Evolutionary conservation across 2,329 filamentous ascomycete genomes (phyloP), one percentile per base, ranked within the genome.

Genomic region (Cadophora sp.): DNA sequence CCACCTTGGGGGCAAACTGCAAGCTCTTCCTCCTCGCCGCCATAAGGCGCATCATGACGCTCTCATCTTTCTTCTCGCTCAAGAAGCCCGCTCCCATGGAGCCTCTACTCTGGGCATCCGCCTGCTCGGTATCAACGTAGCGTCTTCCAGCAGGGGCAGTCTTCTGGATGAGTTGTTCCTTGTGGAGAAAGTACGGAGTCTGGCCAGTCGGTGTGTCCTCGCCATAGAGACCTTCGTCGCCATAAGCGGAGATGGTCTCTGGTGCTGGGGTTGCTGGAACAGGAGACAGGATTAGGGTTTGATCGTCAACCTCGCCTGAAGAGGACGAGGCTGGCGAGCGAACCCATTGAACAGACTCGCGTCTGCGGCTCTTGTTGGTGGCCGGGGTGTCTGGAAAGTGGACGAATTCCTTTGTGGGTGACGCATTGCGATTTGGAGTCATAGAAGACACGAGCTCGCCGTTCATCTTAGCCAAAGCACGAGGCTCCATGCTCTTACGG

Each of bases 401-500:
- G 46, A 72, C 60, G 53, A 77, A 74, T 48, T 76, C 76, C 58
- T 77, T 77, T 1, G 76, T 76, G 9, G 77, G 76, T 5, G 74
- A 73, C 66, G 69, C 72, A n/a, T 68, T 67, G n/a, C 71, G 72
- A 51, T 67, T 65, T 51, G 72, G 76, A 22, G 72, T 77, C 27
- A 71, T 72, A 43, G 71, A 76, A 6, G 80, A 81, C 27, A 91
- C 81, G 0, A 92, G 81, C 1, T 84, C 88, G 55, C 90, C 90
- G 70, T 93, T 92, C 69, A 88, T 76, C 73, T 93, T 92, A 66
- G 87, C 85, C 26, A 94, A 80, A 1, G 89, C 86, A 73, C 86
- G 88, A 14, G 92, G 92, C 78, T 94, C 92, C 91, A 95, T 94
- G 73, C 89, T 92, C 83, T 93, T 94, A 64, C 92, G 87, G 62